phyloP scores from a whole-genome alignment of 306 rosid species.

The Vigna angularis region DNA sequence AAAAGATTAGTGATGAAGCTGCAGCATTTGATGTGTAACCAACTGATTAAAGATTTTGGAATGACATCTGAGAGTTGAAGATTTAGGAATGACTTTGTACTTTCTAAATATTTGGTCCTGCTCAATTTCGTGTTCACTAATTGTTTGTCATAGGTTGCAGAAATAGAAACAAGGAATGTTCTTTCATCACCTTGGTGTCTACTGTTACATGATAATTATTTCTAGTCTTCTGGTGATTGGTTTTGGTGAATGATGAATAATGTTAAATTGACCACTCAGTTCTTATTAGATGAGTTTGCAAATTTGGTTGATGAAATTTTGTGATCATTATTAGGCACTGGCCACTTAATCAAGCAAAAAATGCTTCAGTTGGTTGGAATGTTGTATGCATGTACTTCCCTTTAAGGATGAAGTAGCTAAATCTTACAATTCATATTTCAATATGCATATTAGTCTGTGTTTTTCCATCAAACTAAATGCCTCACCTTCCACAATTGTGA shows the following conservation, averaged over 20 bases:
- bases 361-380: background rate
- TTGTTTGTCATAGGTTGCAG: background rate
- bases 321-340: background rate
- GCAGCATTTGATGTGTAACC: background rate
- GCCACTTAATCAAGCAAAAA: background rate
- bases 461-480: too few species aligned
- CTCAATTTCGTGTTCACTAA: background rate
- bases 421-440: slow-evolving; percentile 13
- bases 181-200: background rate
- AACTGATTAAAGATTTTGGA: background rate
- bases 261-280: background rate
- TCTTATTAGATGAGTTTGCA: background rate
- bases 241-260: slow-evolving; percentile 16
- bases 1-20: background rate
- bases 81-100: background rate
- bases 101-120: background rate
- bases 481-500: too few species aligned
- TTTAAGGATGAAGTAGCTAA: background rate
- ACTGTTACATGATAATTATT: background rate
- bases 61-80: background rate
- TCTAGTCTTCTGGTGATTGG: slow-evolving; percentile 24
- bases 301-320: background rate
- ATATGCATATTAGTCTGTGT: background rate
- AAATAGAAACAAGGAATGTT: slow-evolving; percentile 9
- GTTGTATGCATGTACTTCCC: slow-evolving; percentile 2